phyloP scores from a whole-genome alignment of 306 rosid genomes.

The Fagus sylvatica region DNA sequence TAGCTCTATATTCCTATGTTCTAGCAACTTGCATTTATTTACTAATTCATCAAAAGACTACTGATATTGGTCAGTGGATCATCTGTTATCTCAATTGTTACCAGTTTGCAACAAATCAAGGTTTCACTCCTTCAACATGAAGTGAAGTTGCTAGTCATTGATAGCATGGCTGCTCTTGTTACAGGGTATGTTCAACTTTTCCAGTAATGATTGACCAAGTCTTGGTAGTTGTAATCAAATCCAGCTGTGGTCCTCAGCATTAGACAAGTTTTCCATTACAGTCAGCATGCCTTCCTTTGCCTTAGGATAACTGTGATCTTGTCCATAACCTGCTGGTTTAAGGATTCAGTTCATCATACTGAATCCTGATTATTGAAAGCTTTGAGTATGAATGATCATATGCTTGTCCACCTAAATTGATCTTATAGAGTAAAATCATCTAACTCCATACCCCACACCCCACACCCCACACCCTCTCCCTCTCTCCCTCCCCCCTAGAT shows the following conservation, averaged over 20 bases:
- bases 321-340: not conserved
- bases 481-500: too few relatives aligned
- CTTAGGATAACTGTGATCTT: constrained; percentile 7
- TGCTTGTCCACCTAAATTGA: not conserved
- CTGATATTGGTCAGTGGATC: constrained; percentile 13
- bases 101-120: constrained; percentile 82
- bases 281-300: not conserved
- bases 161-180: constrained; percentile 90
- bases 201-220: constrained; percentile 1
- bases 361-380: not conserved
- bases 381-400: not conserved
- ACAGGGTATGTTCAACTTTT: constrained; percentile 56
- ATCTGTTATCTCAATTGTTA: constrained; percentile 23
- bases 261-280: not conserved
- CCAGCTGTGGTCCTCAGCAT: too few relatives aligned
- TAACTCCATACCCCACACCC: too few relatives aligned
- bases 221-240: not conserved
- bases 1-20: not conserved
- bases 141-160: constrained; percentile 84
- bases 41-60: not conserved
- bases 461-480: too few relatives aligned
- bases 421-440: not conserved
- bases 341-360: not conserved
- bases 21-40: constrained; percentile 7
- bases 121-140: constrained; percentile 69